phyloP scores from a whole-genome alignment of 2,329 filamentous ascomycete genomes.

The Fusarium virguliforme region DNA sequence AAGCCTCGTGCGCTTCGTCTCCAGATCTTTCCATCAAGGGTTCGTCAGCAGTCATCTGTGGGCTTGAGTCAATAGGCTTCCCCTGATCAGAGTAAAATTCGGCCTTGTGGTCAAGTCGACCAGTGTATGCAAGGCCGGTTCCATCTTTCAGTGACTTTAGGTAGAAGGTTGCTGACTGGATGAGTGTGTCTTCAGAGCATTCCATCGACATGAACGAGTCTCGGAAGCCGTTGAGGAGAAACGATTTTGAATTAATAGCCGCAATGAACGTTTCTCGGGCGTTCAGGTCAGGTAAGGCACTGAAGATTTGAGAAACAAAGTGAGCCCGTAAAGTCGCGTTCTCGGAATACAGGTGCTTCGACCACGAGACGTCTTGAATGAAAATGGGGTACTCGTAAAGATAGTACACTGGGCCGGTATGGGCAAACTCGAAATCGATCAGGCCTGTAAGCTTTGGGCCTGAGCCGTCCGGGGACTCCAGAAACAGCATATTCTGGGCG shows the following conservation, averaged over 20 bases:
- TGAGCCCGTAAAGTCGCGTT: constrained; percentile 3
- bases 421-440: constrained; percentile 14
- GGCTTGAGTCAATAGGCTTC: background rate
- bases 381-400: constrained; percentile 21
- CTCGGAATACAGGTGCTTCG: background rate
- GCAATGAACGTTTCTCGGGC: background rate
- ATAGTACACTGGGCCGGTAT: constrained; percentile 10
- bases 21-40: background rate
- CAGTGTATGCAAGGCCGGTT: constrained; percentile 13
- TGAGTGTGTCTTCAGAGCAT: constrained; percentile 4
- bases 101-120: background rate
- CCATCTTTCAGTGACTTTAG: constrained; percentile 1
- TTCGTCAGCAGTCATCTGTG: background rate
- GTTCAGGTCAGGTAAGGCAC: background rate
- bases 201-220: background rate
- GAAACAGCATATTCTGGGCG: constrained; percentile 17
- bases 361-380: constrained; percentile 17
- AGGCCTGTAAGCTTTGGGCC: constrained; percentile 3
- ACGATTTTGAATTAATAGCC: constrained; percentile 3
- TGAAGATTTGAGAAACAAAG: constrained; percentile 10
- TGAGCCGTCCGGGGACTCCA: background rate
- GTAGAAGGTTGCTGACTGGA: constrained; percentile 7
- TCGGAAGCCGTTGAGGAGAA: constrained; percentile 9
- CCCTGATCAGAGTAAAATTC: background rate
- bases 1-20: background rate